phyloP scores from a whole-genome alignment of 2,329 filamentous ascomycete species.

The Lomentospora prolificans region DNA sequence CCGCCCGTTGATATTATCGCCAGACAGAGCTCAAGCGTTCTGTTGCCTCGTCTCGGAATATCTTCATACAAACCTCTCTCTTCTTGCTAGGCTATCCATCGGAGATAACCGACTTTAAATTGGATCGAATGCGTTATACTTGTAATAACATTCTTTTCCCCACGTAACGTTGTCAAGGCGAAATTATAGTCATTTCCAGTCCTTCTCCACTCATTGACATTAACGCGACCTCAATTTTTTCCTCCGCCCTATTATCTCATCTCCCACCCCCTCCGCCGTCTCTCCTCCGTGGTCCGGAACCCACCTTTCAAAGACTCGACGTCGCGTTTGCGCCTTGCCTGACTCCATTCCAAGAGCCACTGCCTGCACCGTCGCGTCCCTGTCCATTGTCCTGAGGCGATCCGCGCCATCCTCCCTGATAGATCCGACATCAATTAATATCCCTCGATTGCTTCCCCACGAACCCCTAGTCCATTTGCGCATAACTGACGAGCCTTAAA shows the following conservation, averaged over 20 bases:
- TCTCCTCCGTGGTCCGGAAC: neutral
- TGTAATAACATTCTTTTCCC: neutral
- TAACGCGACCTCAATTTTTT: neutral
- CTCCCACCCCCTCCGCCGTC: neutral
- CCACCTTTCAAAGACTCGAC: neutral
- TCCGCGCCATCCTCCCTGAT: too few species aligned
- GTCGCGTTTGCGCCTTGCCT: neutral
- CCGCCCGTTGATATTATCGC: neutral
- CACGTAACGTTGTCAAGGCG: too few species aligned
- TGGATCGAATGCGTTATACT: neutral
- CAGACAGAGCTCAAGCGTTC: neutral
- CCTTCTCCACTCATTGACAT: neutral
- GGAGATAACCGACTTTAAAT: neutral
- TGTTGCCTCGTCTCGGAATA: neutral
- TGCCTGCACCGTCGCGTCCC: neutral
- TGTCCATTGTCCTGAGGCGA: neutral
- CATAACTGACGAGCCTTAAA: neutral
- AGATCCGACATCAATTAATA: too few species aligned
- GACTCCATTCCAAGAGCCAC: neutral
- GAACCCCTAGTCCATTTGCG: neutral
- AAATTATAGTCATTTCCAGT: neutral
- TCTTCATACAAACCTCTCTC: neutral
- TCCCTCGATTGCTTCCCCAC: neutral
- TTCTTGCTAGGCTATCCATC: neutral
- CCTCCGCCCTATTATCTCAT: neutral